Percentiles rank a stretch among this genome's conserved stretches.
Evolutionary conservation across 805 yeast genomes (phyloP).

Genomic region (Candida odintsovae): DNA sequence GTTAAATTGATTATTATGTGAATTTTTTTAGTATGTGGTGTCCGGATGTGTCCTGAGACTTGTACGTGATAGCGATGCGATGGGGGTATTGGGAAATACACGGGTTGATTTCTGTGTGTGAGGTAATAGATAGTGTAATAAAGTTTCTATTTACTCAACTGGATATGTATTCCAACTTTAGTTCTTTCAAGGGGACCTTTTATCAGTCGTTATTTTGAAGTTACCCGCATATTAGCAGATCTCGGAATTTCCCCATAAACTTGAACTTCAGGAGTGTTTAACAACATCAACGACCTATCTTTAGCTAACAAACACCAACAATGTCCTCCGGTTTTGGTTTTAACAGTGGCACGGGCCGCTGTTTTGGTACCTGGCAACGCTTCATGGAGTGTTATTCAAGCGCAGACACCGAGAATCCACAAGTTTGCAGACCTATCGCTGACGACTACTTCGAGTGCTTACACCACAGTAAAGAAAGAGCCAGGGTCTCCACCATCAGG

Average conservation of each 20-base stretch:
- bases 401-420: constrained; percentile 28
- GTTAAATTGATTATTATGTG: neutral
- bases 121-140: no score
- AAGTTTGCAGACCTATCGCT: constrained; percentile 34
- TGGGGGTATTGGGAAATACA: no score
- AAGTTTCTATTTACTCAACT: no score
- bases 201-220: neutral
- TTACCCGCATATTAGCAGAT: neutral
- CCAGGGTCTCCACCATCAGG: constrained; percentile 21
- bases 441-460: constrained; percentile 47
- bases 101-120: no score
- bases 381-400: constrained; percentile 42
- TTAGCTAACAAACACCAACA: neutral
- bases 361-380: constrained; percentile 39
- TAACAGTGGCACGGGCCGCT: constrained; percentile 40
- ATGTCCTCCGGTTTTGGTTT: constrained; percentile 36
- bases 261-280: neutral
- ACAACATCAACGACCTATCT: neutral
- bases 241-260: neutral
- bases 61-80: neutral
- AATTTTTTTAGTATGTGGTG: constrained; percentile 1
- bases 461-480: constrained; percentile 39
- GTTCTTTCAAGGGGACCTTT: no score
- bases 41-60: neutral
- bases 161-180: no score